These are phyloP conservation scores for Globisporangium sylvaticum DNA, from an alignment of 352 stramenopile species.

Conservation along the genomic window DNA sequence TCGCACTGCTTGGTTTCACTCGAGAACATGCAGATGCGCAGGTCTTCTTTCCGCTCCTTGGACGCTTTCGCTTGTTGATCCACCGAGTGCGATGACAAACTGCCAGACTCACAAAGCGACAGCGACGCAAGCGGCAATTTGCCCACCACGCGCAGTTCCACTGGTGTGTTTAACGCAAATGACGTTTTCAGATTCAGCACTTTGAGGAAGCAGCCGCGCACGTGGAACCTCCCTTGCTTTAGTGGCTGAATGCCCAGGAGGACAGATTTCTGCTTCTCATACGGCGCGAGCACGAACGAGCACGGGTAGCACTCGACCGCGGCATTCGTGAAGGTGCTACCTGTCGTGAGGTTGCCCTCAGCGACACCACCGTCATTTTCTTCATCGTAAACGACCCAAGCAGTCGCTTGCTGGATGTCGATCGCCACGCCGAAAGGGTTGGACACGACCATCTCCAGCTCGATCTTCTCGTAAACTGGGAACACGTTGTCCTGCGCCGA, in stretches of 20 bases:
- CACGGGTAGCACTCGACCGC: constrained; percentile 58
- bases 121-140: constrained; percentile 44
- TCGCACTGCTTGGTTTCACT: constrained; percentile 60
- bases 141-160: constrained; percentile 37
- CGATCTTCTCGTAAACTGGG: constrained; percentile 51
- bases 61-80: neutral
- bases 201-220: constrained; percentile 62
- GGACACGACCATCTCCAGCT: constrained; percentile 51
- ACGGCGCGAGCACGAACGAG: constrained; percentile 40
- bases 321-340: neutral
- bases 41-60: constrained; percentile 9
- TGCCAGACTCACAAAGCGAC: constrained; percentile 41
- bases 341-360: neutral
- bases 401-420: constrained; percentile 54
- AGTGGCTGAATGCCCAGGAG: constrained; percentile 46
- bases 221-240: constrained; percentile 29
- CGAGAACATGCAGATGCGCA: constrained; percentile 58
- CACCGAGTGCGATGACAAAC: constrained; percentile 20
- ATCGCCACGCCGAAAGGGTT: constrained; percentile 68
- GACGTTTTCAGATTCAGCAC: constrained; percentile 59
- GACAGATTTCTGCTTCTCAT: constrained; percentile 50
- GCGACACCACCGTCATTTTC: neutral
- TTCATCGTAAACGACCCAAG: constrained; percentile 38
- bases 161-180: constrained; percentile 26
- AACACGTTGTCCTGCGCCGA: constrained; percentile 39